Evolutionary conservation across 768 basidiomycete genomes (phyloP), one percentile per base, ranked within the genome.

Genomic region (Naganishia vaughanmartiniae): DNA sequence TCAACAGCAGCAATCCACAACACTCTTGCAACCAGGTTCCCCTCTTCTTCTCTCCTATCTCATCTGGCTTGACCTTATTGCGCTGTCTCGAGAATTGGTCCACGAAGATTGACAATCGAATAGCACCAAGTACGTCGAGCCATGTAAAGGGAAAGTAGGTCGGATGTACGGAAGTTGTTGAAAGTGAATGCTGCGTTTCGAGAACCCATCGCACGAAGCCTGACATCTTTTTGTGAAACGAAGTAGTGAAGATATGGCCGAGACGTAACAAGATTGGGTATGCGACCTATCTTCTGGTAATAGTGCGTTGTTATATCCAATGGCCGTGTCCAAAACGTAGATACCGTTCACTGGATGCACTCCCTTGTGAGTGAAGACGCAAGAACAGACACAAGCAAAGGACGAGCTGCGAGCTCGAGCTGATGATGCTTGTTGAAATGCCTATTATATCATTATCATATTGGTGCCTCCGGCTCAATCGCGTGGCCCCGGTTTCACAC

Each of bases 1-100:
- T 72, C 30, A 81, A 69, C 0, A 80, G 58, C 65, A 78, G 42
- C 21, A 81, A 67, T 2, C 80, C 80, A 24, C 76, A 57, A 21
- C 73, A 68, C 57, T 81, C 80, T 57, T 79, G 78, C 58, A 78
- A 46, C 11, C 56, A 70, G 69, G 57, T 68, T 57, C 73, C 12
- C 76, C 74, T 54, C 74, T 60, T 54, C 15, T 34, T 42, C 26
- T 56, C 33, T 46, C 63, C 72, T 21, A 45, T 26, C 67, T 76
- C 74, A 45, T 65, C 53, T 17, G 33, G 11, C 58, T 75, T 75
- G 24, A 58, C 57, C 1, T 42, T 58, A 24, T 65, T 69, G 30
- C 45, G 48, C 36, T 67, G 21, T 54, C 70, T 28, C 28, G 66
- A 66, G 48, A 70, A 58, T 51, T 70, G 72, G 28, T 73, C 72